Evolutionary conservation across 352 stramenopile species (phyloP), one percentile per base, ranked within the genome.

Genomic region (Globisporangium radiosum): DNA sequence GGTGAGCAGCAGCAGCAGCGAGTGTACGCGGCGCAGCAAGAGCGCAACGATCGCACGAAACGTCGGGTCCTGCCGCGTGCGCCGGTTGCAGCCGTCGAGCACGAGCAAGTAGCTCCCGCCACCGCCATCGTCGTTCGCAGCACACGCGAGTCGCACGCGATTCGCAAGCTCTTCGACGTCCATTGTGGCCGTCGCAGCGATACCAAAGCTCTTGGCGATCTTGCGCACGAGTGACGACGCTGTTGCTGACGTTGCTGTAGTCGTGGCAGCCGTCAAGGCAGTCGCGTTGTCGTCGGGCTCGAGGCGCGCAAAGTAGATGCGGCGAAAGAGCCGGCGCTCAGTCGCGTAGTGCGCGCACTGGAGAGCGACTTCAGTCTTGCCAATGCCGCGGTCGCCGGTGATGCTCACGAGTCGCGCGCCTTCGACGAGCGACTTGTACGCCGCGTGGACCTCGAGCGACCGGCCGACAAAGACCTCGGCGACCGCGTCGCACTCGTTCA

Each of bases 341-440:
- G 81, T 84, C n/a, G 79, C 76, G 56, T 92, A 94, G 44, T 87
- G 75, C 19, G 83, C 86, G 19, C 73, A 87, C 56, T 90, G 77
- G 25, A 94, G 62, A 17, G 85, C 83, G 25, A 92, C 73, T 52
- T 92, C 80, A 0, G 83, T 92, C 70, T 95, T 95, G 53, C 85
- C 85, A 15, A 95, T 76, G 7, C 85, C 85, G 6, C 73, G 63
- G 5, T 89, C 73, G 13, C 85, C 85, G 7, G 76, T 88, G 44
- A 95, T 70, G 45, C 74, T 92, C 58, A 92, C 75, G 15, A 92
- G 71, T 4, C 85, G 70, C 15, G 83, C 78, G 19, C 79, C 81
- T 72, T 90, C 81, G 10, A 91, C 85, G 13, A 95, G 64, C 17
- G 80, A 72, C 57, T 90, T 90, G 62, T 80, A 92, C 51, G 81